Evolutionary conservation across 805 yeast species (phyloP).

Genomic region (Candida sphagnicola): DNA sequence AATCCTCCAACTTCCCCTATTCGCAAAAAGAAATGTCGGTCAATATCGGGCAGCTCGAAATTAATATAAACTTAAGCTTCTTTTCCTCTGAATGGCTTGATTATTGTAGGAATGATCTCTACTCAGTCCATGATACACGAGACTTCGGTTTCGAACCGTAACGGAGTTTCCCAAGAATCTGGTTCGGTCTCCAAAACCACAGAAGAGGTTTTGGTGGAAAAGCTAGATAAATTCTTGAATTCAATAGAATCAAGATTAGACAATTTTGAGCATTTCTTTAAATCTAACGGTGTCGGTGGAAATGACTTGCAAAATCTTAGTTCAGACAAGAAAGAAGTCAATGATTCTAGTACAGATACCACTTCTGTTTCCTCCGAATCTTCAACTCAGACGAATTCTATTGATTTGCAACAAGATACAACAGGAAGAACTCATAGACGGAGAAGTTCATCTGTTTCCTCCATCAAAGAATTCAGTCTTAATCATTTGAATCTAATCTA

Average conservation of each 20-base stretch:
- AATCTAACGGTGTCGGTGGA: slow-evolving; percentile 15
- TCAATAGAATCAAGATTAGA: slow-evolving; percentile 39
- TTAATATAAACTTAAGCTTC: too few species aligned
- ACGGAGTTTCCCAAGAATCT: background rate
- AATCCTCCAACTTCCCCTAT: background rate
- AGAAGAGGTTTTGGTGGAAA: slow-evolving; percentile 39
- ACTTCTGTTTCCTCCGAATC: too few species aligned
- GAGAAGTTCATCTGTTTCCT: slow-evolving; percentile 22
- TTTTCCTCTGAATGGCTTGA: too few species aligned
- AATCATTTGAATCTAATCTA: slow-evolving; percentile 30
- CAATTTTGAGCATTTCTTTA: slow-evolving; percentile 37
- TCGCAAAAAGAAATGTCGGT: background rate
- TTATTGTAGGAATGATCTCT: background rate
- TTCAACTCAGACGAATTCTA: too few species aligned
- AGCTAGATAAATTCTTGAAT: slow-evolving; percentile 37
- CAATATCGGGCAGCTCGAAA: too few species aligned
- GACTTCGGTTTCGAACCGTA: background rate
- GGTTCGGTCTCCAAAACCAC: slow-evolving; percentile 14
- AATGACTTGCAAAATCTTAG: background rate
- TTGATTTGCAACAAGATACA: too few species aligned
- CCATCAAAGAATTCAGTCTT: slow-evolving; percentile 28
- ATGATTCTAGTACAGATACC: too few species aligned
- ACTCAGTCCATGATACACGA: background rate
- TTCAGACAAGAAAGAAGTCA: background rate
- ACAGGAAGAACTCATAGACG: slow-evolving; percentile 10